A percentile compares a stretch with the other conserved stretches of the same genome.
phyloP scores from a whole-genome alignment of 176 grass and related monocot genomes.

The Carex kokanica region DNA sequence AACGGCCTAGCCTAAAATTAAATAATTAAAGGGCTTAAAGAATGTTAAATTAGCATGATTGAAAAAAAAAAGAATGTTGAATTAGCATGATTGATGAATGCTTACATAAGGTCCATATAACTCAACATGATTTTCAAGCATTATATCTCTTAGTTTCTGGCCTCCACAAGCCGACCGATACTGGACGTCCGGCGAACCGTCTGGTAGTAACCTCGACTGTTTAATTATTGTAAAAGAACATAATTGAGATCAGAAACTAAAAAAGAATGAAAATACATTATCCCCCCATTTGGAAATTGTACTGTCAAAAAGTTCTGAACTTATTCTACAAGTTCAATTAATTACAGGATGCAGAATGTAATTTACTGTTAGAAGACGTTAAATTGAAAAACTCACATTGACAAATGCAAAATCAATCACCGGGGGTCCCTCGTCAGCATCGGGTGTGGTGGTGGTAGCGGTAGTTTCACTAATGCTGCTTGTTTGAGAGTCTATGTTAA shows the following conservation, averaged over 20 bases:
- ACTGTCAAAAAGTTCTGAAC: not conserved
- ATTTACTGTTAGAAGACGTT: not conserved
- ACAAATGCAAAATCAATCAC: conserved; percentile 87
- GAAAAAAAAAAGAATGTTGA: conserved; percentile 8
- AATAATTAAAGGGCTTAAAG: not conserved
- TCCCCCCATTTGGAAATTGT: not conserved
- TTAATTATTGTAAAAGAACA: conserved; percentile 16
- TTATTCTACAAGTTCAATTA: not conserved
- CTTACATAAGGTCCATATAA: conserved; percentile 90
- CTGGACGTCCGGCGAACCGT: conserved; percentile 81
- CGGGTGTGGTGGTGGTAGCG: not conserved
- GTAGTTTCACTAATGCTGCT: conserved; percentile 22
- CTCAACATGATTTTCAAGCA: conserved; percentile 70
- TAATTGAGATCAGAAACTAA: not conserved
- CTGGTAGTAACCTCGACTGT: conserved; percentile 74
- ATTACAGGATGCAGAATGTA: not conserved
- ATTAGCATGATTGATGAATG: not conserved
- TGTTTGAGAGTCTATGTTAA: conserved; percentile 35
- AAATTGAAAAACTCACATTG: conserved; percentile 41
- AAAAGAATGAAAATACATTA: not conserved
- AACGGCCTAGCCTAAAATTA: conserved; percentile 54
- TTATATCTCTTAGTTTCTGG: conserved; percentile 91
- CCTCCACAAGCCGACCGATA: conserved; percentile 74
- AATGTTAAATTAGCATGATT: not conserved
- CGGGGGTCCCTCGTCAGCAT: conserved; percentile 27